These are phyloP conservation scores for Blastosporella zonata DNA, from an alignment of 1,284 basidiomycete species.

Conservation along the genomic window DNA sequence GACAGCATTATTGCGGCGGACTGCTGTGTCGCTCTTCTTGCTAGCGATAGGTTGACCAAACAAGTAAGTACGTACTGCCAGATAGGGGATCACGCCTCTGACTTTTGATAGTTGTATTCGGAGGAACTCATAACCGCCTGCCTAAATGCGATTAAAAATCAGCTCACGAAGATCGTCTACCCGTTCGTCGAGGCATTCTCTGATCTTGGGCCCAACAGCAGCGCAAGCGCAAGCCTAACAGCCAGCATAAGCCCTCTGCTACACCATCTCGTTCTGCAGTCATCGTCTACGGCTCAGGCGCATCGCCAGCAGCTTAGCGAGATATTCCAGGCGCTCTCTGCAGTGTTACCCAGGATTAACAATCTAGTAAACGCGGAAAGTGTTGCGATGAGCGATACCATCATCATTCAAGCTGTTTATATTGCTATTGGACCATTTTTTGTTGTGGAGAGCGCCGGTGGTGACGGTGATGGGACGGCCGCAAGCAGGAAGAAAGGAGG, in stretches of 20 bases:
- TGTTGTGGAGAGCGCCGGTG: constrained; percentile 57
- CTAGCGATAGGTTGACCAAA: constrained; percentile 77
- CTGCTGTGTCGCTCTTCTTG: constrained; percentile 75
- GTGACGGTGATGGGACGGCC: constrained; percentile 41
- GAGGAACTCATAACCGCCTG: constrained; percentile 87
- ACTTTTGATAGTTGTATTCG: constrained; percentile 66
- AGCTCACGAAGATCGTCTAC: constrained; percentile 78
- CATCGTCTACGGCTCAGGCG: constrained; percentile 33
- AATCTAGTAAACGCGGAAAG: constrained; percentile 63
- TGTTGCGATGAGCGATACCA: constrained; percentile 80
- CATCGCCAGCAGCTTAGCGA: constrained; percentile 59
- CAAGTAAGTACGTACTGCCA: constrained; percentile 52
- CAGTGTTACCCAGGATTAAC: constrained; percentile 67
- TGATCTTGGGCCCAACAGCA: constrained; percentile 35
- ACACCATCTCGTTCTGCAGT: constrained; percentile 48
- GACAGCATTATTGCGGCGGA: constrained; percentile 80
- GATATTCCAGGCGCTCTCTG: constrained; percentile 64
- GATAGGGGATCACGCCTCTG: not conserved
- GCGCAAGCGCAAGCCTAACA: constrained; percentile 7
- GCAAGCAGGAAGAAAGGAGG: constrained; percentile 50
- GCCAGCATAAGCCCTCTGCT: constrained; percentile 48
- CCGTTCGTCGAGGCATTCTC: constrained; percentile 81
- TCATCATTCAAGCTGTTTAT: constrained; percentile 90
- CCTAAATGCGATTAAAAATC: constrained; percentile 74
- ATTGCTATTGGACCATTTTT: constrained; percentile 93